Conservation (phyloP, 2,329 filamentous ascomycete genomes). For the Apiospora sp. region DNA sequence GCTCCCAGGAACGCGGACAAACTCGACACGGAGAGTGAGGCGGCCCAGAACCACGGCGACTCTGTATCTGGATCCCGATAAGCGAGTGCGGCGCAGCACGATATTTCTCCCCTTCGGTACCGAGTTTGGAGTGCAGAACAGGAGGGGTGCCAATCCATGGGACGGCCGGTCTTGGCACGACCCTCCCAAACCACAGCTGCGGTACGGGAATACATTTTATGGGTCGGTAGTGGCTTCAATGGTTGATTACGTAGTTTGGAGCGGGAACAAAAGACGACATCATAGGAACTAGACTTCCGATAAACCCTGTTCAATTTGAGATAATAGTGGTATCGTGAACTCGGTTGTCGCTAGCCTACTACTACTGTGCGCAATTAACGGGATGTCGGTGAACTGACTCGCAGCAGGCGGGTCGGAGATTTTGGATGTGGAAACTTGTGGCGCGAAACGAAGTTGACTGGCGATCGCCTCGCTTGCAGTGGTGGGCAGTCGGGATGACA, state of each 20-base stretch:
- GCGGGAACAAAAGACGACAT: too few relatives aligned
- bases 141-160: too few relatives aligned
- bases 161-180: too few relatives aligned
- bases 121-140: too few relatives aligned
- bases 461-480: not conserved
- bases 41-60: not conserved
- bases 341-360: not conserved
- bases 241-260: too few relatives aligned
- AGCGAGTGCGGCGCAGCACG: slow-evolving; percentile 1
- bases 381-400: not conserved
- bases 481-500: not conserved
- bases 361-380: not conserved
- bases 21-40: not conserved
- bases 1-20: not conserved
- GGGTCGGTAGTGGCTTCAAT: too few relatives aligned
- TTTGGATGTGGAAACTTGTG: not conserved
- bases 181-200: too few relatives aligned
- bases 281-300: not conserved
- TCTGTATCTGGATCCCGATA: slow-evolving; percentile 6
- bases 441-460: not conserved
- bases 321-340: not conserved
- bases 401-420: not conserved
- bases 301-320: not conserved
- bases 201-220: too few relatives aligned
- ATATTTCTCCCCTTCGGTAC: not conserved